Evolutionary conservation across 805 yeast genomes (phyloP), one percentile per base, ranked within the genome.

Genomic region (Saturnispora quitensis): DNA sequence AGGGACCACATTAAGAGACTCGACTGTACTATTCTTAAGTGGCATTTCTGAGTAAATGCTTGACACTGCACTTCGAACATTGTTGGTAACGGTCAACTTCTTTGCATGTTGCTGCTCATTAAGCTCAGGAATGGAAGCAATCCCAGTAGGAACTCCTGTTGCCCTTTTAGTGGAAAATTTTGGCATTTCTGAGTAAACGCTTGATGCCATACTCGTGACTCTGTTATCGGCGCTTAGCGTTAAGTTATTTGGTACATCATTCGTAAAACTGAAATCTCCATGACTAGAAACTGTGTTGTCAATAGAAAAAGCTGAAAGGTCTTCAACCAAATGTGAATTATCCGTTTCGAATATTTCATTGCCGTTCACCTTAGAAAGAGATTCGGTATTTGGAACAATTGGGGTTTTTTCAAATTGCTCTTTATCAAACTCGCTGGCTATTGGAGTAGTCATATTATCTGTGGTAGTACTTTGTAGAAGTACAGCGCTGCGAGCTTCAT

Each of bases 391-490:
- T 18, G 43, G 18, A 25, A 28, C 55, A 17, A 51, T 45, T 7
- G 67, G 64, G 5, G 64, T 59, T 48, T 52, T 54, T 42, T 60
- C 62, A 9, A 49, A 50, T 33, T 61, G 62, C 33, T 52, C 46
- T 15, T 31, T 33, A 5, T 49, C 25, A 12, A 24, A 15, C 36
- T 51, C 52, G 10, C 31, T 18, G n/a, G 46, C 49, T 15, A 50
- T 47, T 20, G 58, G 57, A 5, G 55, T 54, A 42, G 6, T 18
- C 8, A 53, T 44, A 13, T 43, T 43, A 36, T 47, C 47, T 6
- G 45, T 20, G 3, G 10, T 34, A 17, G 10, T 8, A 18, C n/a
- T 9, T 17, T n/a, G 31, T 17, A 9, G 35, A 12, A 24, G n/a
- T 9, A 22, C 10, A 40, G n/a, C 4, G 7, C 9, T 22, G 8